Conservation (phyloP, 2,329 filamentous ascomycete genomes). For the Penicillium verrucosum region DNA sequence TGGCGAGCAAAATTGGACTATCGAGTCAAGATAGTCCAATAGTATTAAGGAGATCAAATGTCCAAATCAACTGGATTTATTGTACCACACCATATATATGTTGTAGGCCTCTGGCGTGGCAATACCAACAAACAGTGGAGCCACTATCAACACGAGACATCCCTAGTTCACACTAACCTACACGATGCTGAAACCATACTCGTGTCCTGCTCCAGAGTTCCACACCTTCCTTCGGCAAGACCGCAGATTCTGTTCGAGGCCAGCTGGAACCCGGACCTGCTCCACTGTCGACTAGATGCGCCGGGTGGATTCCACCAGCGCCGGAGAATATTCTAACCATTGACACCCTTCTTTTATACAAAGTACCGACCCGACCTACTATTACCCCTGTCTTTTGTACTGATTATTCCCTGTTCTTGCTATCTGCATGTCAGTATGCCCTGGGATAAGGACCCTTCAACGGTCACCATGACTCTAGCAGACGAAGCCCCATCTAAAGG, state of each 20-base stretch:
- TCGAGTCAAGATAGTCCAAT: no score
- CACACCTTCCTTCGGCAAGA: not conserved
- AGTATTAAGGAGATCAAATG: not conserved
- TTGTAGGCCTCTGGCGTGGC: not conserved
- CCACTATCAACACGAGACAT: constrained; percentile 1
- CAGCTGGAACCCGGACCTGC: not conserved
- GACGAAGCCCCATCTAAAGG: constrained; percentile 1
- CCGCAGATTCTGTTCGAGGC: not conserved
- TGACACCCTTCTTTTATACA: not conserved
- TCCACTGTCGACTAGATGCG: not conserved
- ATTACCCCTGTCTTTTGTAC: not conserved
- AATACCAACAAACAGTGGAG: constrained; percentile 2
- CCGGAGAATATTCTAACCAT: not conserved
- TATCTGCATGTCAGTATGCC: not conserved
- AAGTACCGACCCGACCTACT: not conserved
- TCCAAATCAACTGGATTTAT: no score
- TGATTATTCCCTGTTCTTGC: not conserved
- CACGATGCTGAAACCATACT: not conserved
- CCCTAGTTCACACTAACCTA: not conserved
- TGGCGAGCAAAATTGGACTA: not conserved
- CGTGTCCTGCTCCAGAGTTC: not conserved
- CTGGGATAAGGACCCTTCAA: constrained; percentile 3
- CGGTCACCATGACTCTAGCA: not conserved
- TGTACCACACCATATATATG: not conserved
- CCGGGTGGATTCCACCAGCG: not conserved